A percentile compares a stretch with the other conserved stretches of the same genome.
Evolutionary conservation across 2,329 filamentous ascomycete species (phyloP).

Genomic region (Fusarium sp.): DNA sequence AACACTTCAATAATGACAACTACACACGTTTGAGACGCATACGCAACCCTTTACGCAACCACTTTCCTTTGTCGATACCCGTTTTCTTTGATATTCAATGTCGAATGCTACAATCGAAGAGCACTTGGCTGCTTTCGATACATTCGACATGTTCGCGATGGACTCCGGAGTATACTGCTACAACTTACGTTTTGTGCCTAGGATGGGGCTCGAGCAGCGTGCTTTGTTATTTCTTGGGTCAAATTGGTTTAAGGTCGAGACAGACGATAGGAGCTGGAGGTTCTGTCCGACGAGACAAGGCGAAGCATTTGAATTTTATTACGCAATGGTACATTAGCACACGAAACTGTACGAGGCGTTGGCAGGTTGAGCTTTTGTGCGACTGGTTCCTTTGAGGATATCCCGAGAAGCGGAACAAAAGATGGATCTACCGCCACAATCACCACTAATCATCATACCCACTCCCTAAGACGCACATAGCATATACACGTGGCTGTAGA

Average conservation of each 20-base stretch:
- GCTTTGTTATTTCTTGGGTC: slow-evolving; percentile 29
- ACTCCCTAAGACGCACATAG: slow-evolving; percentile 47
- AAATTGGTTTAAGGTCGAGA: slow-evolving; percentile 34
- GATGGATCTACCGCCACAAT: slow-evolving; percentile 45
- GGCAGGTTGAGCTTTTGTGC: slow-evolving; percentile 37
- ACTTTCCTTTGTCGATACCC: slow-evolving; percentile 52
- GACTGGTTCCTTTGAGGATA: slow-evolving; percentile 32
- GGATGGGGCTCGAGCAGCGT: slow-evolving; percentile 9
- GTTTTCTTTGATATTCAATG: slow-evolving; percentile 35
- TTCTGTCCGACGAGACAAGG: slow-evolving; percentile 27
- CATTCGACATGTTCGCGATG: slow-evolving; percentile 21
- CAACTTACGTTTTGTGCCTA: slow-evolving; percentile 21
- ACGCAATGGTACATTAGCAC: slow-evolving; percentile 47
- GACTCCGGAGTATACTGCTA: slow-evolving; percentile 20
- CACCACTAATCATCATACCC: slow-evolving; percentile 49
- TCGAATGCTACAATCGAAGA: slow-evolving; percentile 9
- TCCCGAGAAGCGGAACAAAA: slow-evolving; percentile 33
- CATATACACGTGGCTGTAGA: slow-evolving; percentile 50
- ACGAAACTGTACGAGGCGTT: slow-evolving; percentile 52
- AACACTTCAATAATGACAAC: slow-evolving; percentile 15
- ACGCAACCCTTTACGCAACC: slow-evolving; percentile 26
- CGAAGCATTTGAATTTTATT: slow-evolving; percentile 49
- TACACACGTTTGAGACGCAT: slow-evolving; percentile 26
- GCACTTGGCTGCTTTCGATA: slow-evolving; percentile 9
- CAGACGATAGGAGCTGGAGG: slow-evolving; percentile 7